Base-by-base conservation (phyloP, 768 basidiomycete genomes). In the Amanita molliuscula region DNA sequence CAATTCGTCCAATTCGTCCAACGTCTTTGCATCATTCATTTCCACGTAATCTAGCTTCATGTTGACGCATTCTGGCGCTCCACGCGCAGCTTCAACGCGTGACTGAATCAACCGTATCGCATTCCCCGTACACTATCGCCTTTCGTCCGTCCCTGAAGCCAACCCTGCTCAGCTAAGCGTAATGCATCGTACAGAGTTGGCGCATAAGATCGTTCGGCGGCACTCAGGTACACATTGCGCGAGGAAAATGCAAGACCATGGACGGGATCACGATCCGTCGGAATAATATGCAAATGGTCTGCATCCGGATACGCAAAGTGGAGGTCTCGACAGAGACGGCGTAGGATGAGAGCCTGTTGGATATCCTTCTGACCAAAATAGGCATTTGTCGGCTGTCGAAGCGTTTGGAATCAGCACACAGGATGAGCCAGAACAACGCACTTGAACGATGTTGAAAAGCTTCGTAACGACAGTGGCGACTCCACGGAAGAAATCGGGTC, bases 321-420 rank as follows among this genome's bases (percentile, higher is more conserved):
- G 4, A 96, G 71, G 63, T 99, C 96, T 25, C 74, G 69, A 47
- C 76, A 75, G 65, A 98, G 71, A 3, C 82, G 79, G 29, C 85
- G 83, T 28, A 98, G 72, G 40, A 99, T 67, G 13, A 97, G 69
- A 0, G 88, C 91, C 62, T 99, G 96, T 61, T 99, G 96, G 48
- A 99, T 96, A 62, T 98, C 95, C 62, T 98, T 98, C 66, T 98
- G 94, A 1, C 96, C 95, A 54, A 99, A 96, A 65, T 98, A 97
- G 18, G 88, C 82, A 55, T 83, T 79, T 40, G 88, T 88, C 4
- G 95, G 95, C 92, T 95, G 63, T 29, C 13, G 4, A 47, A 20
- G 25, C n/a, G 40, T 23, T 16, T 38, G 21, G 53, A 53, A 21
- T 41, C 34, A 16, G 10, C 50, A 23, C 34, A 7, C 37, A 37